These are phyloP conservation scores for Aspergillus persii DNA, from an alignment of 2,329 filamentous ascomycete species.

Conservation along the genomic window DNA sequence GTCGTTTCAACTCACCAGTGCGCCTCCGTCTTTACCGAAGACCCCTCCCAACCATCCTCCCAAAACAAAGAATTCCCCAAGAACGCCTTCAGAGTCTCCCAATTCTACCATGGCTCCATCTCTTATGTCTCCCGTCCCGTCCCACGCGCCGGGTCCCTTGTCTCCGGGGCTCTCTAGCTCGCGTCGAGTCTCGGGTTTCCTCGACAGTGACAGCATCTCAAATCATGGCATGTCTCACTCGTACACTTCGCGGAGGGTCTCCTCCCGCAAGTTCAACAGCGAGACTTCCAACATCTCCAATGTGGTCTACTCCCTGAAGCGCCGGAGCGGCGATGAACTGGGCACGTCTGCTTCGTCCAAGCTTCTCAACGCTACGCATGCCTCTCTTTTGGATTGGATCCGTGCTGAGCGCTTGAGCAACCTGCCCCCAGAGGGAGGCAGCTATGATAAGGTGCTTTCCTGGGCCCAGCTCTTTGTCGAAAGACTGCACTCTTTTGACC, in stretches of 20 bases:
- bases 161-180: slow-evolving; percentile 22
- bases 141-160: background rate
- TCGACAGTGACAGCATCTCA: slow-evolving; percentile 13
- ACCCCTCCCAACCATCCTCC: background rate
- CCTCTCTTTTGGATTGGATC: slow-evolving; percentile 35
- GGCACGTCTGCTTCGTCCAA: slow-evolving; percentile 14
- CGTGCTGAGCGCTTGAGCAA: slow-evolving; percentile 38
- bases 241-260: background rate
- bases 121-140: background rate
- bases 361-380: slow-evolving; percentile 12
- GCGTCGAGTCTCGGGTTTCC: slow-evolving; percentile 36
- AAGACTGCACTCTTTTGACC: slow-evolving; percentile 37
- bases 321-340: slow-evolving; percentile 27
- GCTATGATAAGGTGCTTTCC: slow-evolving; percentile 41
- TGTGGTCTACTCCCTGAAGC: slow-evolving; percentile 15
- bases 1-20: slow-evolving; percentile 1
- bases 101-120: background rate
- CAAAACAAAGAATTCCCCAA: background rate
- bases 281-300: slow-evolving; percentile 14
- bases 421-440: slow-evolving; percentile 41
- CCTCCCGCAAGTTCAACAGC: slow-evolving; percentile 10
- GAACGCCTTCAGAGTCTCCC: background rate
- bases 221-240: slow-evolving; percentile 3
- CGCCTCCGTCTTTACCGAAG: background rate
- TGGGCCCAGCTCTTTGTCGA: slow-evolving; percentile 43